Evolutionary conservation across 1,284 basidiomycete species (phyloP), one percentile per base, ranked within the genome.

Genomic region (Sphagnurus paluster): DNA sequence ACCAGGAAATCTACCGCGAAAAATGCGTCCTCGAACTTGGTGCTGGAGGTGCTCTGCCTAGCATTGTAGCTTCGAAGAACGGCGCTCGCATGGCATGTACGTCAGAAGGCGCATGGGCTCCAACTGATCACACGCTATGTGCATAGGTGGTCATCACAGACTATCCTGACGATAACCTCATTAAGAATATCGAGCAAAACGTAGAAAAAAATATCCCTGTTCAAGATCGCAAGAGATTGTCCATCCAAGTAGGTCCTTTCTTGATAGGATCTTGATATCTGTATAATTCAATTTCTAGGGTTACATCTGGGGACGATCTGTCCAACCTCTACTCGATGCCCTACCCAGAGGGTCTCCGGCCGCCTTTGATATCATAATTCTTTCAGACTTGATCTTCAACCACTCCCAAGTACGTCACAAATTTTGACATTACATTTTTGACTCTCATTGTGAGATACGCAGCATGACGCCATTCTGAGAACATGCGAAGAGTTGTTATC

Each of bases 361-460:
- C 28, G 56, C 67, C 34, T 98, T 90, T 56, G 85, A 97, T 58
- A 60, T 96, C 10, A 79, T 98, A 50, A 84, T 98, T 46, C 76
- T 98, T 41, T 95, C 91, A 0, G 96, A 98, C 67, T 79, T 98
- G 26, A 80, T 96, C 21, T 95, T 95, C 68, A 95, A 90, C 53
- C 88, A 91, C 56, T 90, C 89, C 2, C 85, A 90, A 67, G 87
- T 85, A 20, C 5, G n/a, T 29, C 33, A 24, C 14, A n/a, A 17
- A 14, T 25, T 32, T 35, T 14, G 20, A 11, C 23, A 33, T 43
- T 21, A 17, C 17, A 21, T 33, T 5, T 4, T 10, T n/a, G 32
- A n/a, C 32, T 43, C 1, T 6, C 8, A 8, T 28, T 28, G 14
- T 3, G 29, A 23, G 9, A 36, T 46, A 38, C 43, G 42, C 48